Evolutionary conservation across 1,284 basidiomycete species (phyloP).

Genomic region (Trichosporon sp.): DNA sequence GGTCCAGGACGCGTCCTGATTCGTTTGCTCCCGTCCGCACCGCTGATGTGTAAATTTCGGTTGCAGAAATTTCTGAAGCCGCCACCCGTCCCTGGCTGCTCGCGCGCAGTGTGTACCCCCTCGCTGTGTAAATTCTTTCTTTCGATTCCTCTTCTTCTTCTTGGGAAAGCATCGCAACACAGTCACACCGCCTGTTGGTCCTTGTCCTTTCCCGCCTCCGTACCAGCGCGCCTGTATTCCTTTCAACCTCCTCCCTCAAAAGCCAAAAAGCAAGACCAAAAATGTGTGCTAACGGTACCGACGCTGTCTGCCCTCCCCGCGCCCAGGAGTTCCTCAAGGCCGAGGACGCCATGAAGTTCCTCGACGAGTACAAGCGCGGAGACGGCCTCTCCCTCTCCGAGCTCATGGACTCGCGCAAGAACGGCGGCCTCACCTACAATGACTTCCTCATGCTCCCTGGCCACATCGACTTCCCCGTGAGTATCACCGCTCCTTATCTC

Average conservation of each 20-base stretch:
- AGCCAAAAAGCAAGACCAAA: constrained; percentile 2
- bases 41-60: not conserved
- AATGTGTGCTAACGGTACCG: constrained; percentile 21
- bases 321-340: constrained; percentile 26
- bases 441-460: constrained; percentile 92
- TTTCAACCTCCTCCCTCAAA: not conserved
- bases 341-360: constrained; percentile 61
- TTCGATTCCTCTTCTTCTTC: constrained; percentile 17
- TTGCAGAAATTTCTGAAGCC: not conserved
- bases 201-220: constrained; percentile 18
- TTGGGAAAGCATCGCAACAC: constrained; percentile 22
- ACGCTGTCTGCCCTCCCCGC: constrained; percentile 20
- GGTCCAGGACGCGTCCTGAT: not conserved
- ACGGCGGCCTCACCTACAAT: constrained; percentile 96
- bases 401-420: constrained; percentile 81
- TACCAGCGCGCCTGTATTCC: constrained; percentile 7
- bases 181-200: constrained; percentile 14
- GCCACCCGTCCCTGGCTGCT: not conserved
- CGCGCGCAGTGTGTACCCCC: constrained; percentile 1
- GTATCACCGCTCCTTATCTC: constrained; percentile 23
- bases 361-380: constrained; percentile 65
- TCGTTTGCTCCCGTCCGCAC: not conserved
- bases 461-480: constrained; percentile 88
- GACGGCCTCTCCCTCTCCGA: constrained; percentile 85
- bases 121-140: constrained; percentile 9